Evolutionary conservation across 1,284 basidiomycete species (phyloP), one percentile per base, ranked within the genome.

Genomic region (Pseudozyma hubeiensis): DNA sequence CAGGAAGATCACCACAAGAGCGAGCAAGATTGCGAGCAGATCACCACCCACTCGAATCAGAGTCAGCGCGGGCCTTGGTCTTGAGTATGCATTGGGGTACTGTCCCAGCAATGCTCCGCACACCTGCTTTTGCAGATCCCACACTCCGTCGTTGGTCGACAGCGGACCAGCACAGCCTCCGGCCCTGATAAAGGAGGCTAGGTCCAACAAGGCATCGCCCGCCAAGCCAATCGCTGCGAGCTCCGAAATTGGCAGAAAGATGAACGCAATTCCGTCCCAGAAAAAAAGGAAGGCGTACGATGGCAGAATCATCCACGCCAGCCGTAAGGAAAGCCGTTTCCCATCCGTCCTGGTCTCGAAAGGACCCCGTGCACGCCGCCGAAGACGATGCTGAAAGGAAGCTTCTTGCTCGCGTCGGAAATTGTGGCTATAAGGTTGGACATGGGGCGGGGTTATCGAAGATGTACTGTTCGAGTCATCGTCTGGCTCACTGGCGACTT

Each of bases 291-390:
- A 46, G 1, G 53, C 43, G 34, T 55, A 55, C 24, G 45, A 30
- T 16, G 53, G 53, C 24, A 55, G 13, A 13, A 55, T 46, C 43
- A 47, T 37, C 53, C 53, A 55, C 7, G 34, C 53, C 24, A 55
- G 16, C 4, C 35, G 33, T 45, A 46, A 30, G 16, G 53, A 31
- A 34, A 52, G 29, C 9, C 50, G 37, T 3, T 33, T 30, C 17
- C 50, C 50, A 33, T 52, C 37, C 24, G 39, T 40, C 2, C 39
- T 31, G 13, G 14, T 14, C 6, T 30, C 8, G 24, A 41, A 39
- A 10, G 39, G 37, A 10, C 5, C 24, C 4, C 13, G 29, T 6
- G 45, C 24, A 31, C 31, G 24, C 9, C 19, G 10, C 7, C 45
- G 45, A 31, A 46, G 24, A 35, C 30, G 33, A 34, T 17, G 29